Evolutionary conservation across 2,329 filamentous ascomycete genomes (phyloP).

Genomic region (Microcyclosporella mali): DNA sequence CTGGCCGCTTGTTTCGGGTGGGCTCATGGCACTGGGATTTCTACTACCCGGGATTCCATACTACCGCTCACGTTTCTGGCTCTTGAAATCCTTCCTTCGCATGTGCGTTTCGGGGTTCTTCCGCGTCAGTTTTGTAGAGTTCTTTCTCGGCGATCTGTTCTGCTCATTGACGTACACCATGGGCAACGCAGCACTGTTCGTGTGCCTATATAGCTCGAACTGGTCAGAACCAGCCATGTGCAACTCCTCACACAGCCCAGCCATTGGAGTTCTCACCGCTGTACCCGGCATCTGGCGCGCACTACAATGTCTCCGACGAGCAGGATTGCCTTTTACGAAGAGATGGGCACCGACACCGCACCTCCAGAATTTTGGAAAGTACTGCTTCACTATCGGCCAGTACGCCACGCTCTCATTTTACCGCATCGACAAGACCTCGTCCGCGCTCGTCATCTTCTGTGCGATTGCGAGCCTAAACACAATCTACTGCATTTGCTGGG

Average conservation of each 20-base stretch:
- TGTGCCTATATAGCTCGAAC: constrained; percentile 75
- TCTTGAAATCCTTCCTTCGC: constrained; percentile 81
- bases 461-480: constrained; percentile 74
- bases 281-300: constrained; percentile 86
- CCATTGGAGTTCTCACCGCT: constrained; percentile 77
- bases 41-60: constrained; percentile 68
- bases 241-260: constrained; percentile 76
- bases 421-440: constrained; percentile 57
- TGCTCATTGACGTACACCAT: constrained; percentile 89
- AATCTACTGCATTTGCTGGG: constrained; percentile 83
- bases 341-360: constrained; percentile 66
- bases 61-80: constrained; percentile 73
- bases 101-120: constrained; percentile 79
- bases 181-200: constrained; percentile 86
- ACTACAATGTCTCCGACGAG: constrained; percentile 84
- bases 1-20: constrained; percentile 76
- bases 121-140: constrained; percentile 93
- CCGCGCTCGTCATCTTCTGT: constrained; percentile 66
- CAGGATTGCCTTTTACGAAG: constrained; percentile 69
- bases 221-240: constrained; percentile 72
- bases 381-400: constrained; percentile 73
- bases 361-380: constrained; percentile 87
- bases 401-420: constrained; percentile 76
- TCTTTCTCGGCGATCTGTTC: constrained; percentile 96
- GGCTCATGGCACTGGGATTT: constrained; percentile 61